Conservation (phyloP, 176 grass and related monocot species). For the Zoysia pacifica region DNA sequence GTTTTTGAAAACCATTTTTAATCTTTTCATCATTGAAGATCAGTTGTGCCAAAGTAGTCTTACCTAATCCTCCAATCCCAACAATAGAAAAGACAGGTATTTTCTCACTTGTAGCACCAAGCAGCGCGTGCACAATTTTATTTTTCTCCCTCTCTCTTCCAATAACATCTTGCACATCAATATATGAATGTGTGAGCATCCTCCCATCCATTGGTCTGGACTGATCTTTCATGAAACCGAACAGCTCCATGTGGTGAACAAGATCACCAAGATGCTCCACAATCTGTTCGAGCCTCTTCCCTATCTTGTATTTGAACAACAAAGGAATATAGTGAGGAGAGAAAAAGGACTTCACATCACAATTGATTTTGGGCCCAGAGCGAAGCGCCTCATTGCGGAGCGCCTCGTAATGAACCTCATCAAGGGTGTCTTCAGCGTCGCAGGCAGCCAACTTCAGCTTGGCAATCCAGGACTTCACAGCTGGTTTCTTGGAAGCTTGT, state of each 20-base stretch:
- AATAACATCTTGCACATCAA: not conserved
- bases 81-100: not conserved
- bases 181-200: not conserved
- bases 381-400: conserved; percentile 2
- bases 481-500: not conserved
- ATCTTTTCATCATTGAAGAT: not conserved
- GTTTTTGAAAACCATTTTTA: not conserved
- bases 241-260: not conserved
- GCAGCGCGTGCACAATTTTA: not conserved
- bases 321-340: not conserved
- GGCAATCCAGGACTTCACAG: conserved; percentile 4
- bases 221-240: not conserved
- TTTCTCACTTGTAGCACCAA: not conserved
- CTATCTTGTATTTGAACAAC: conserved; percentile 16
- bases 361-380: not conserved
- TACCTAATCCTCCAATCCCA: conserved; percentile 27
- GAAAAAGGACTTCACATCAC: conserved; percentile 3
- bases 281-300: conserved; percentile 11
- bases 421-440: conserved; percentile 6
- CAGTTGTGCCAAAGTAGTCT: conserved; percentile 17
- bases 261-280: not conserved
- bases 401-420: conserved; percentile 19
- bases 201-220: not conserved
- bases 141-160: not conserved
- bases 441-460: conserved; percentile 24